Conservation (phyloP, 257 asterid genomes). For the Nicotiana tabacum region DNA sequence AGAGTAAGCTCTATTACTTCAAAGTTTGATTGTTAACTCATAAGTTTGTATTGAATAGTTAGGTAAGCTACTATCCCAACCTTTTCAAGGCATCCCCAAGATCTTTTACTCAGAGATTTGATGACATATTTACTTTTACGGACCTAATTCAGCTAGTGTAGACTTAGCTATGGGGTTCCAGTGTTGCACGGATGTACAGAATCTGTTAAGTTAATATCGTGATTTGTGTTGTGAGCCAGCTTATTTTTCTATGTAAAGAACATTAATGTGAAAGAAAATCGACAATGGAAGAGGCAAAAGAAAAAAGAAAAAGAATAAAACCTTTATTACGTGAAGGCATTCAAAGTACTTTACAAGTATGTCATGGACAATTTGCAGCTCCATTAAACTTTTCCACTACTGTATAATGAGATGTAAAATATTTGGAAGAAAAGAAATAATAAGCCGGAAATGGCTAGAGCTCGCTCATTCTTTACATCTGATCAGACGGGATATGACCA, state of each 20-base stretch:
- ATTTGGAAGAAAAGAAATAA: slow-evolving; percentile 9
- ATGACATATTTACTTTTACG: neutral
- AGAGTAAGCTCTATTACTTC: too few relatives aligned
- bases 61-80: neutral
- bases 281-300: neutral
- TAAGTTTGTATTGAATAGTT: too few relatives aligned
- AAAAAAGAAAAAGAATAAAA: neutral
- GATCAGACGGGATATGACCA: slow-evolving; percentile 61
- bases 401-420: slow-evolving; percentile 3
- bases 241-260: too few relatives aligned
- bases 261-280: neutral
- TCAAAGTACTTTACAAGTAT: neutral
- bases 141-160: neutral
- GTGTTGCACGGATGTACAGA: neutral
- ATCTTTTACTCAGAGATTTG: neutral
- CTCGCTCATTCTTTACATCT: slow-evolving; percentile 36
- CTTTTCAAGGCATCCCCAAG: neutral
- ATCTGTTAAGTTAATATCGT: too few relatives aligned
- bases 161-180: neutral
- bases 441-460: neutral
- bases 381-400: neutral
- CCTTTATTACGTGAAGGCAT: neutral
- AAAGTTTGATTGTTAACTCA: too few relatives aligned
- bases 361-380: slow-evolving; percentile 2
- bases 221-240: too few relatives aligned